Evolutionary conservation across 1,139 yeast species (phyloP), one percentile per base, ranked within the genome.

Genomic region (Arxiozyma slooffiae): DNA sequence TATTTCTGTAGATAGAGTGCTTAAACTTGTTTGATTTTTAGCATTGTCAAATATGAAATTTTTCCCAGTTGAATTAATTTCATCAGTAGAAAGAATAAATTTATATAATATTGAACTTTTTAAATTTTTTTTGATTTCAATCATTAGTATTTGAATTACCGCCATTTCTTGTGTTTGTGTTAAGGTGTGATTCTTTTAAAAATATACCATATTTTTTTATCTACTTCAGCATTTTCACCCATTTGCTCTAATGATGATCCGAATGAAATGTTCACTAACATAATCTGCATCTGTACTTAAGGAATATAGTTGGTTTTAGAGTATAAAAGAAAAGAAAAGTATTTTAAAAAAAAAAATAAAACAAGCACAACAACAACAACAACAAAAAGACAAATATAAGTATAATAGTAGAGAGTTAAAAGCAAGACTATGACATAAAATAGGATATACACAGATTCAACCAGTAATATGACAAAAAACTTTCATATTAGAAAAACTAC

Each of bases 1-100:
- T 18, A 45, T 18, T 8, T 39, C 41, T 4, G 48, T 45, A 11
- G 48, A 45, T 39, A 45, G 30, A 14, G 48, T 45, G 17, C 20
- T 39, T 21, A 39, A 22, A 45, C 48, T 45, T 45, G 38, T 20
- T 20, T 39, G 30, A 21, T 39, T 45, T 21, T 39, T 38, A 14
- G 30, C 26, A 20, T 42, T 26, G 2, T 34, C 20, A 20, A 38
- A 23, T 17, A 37, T 4, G 1, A 21, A 11, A 22, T 34, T 44
- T 30, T 23, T 17, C 17, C n/a, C 14, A 42, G 14, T 42, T 42
- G 45, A 34, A 6, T 18, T 18, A 42, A 42, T 20, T 16, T 42
- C 45, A 34, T 42, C 45, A 42, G 16, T 30, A 3, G 45, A 42
- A 11, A 42, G n/a, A 20, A 42, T 20, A 42, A 42, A 34, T 20